These are phyloP conservation scores for Phytopythium aichiense DNA, from an alignment of 352 stramenopile genomes.

Conservation along the genomic window DNA sequence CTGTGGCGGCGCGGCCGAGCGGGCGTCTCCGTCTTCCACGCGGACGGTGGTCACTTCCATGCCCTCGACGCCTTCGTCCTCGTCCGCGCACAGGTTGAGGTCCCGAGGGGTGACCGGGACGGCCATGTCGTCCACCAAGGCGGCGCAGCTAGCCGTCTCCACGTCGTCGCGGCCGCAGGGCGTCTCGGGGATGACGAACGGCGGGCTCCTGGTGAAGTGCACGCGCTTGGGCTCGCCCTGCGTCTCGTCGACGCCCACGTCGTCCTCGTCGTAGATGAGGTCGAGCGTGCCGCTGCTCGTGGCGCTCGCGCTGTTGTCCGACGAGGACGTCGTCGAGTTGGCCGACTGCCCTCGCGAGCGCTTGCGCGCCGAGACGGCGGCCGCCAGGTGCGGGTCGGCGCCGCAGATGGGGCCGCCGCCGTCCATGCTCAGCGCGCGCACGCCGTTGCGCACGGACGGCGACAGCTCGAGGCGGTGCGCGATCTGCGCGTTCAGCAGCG, in stretches of 20 bases:
- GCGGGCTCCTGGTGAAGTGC: conserved; percentile 41
- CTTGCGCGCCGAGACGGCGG: conserved; percentile 26
- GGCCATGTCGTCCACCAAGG: not conserved
- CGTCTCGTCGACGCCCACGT: conserved; percentile 25
- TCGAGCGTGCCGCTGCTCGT: conserved; percentile 39
- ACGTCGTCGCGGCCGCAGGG: not conserved
- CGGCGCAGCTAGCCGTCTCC: not conserved
- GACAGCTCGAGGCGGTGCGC: conserved; percentile 74
- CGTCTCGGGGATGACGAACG: conserved; percentile 36
- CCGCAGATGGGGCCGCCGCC: not conserved
- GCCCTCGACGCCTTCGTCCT: conserved; percentile 4
- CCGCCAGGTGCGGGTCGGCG: not conserved
- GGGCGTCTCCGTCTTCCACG: not conserved
- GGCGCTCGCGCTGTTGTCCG: conserved; percentile 35
- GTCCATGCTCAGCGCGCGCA: conserved; percentile 10
- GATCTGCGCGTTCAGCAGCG: conserved; percentile 74
- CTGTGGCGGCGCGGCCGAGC: not conserved
- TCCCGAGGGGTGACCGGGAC: conserved; percentile 3
- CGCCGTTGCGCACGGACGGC: conserved; percentile 39
- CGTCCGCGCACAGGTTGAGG: not conserved
- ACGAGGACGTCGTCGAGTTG: conserved; percentile 46
- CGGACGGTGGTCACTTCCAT: not conserved
- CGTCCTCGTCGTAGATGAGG: conserved; percentile 23
- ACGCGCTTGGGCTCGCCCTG: conserved; percentile 42
- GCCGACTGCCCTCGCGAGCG: conserved; percentile 46